Percentiles rank a stretch among this genome's conserved stretches.
Conservation (phyloP, 139 green algal genomes). For the Klebsormidium nitens region DNA sequence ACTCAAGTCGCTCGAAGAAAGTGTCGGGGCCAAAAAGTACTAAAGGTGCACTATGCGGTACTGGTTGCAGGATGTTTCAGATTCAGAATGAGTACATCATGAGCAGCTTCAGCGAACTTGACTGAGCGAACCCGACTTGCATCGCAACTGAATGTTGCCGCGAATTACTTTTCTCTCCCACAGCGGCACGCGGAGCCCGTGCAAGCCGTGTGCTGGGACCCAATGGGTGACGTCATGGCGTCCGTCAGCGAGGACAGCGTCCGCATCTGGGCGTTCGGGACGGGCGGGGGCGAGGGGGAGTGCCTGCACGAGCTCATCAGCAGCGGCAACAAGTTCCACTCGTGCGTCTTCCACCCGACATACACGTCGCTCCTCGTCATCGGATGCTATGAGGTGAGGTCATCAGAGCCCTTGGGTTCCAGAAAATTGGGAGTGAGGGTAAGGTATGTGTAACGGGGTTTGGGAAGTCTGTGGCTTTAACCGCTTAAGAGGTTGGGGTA, state of each 20-base stretch:
- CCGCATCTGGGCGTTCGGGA: slow-evolving; percentile 32
- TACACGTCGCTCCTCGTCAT: slow-evolving; percentile 38
- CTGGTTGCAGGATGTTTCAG: too few relatives aligned
- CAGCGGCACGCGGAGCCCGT: slow-evolving; percentile 37
- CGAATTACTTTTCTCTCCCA: too few relatives aligned
- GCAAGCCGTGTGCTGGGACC: slow-evolving; percentile 39
- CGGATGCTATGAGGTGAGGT: slow-evolving; percentile 42
- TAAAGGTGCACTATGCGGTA: too few relatives aligned
- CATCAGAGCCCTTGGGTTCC: too few relatives aligned
- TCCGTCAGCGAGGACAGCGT: slow-evolving; percentile 33
- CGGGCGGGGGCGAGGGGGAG: slow-evolving; percentile 19
- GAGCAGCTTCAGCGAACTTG: too few relatives aligned
- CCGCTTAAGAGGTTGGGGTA: not conserved
- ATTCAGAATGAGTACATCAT: too few relatives aligned
- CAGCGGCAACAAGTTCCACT: slow-evolving; percentile 45
- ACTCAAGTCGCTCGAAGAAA: too few relatives aligned
- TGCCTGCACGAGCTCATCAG: slow-evolving; percentile 39
- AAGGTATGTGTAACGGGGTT: too few relatives aligned
- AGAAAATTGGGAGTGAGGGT: too few relatives aligned
- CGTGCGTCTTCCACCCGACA: slow-evolving; percentile 40
- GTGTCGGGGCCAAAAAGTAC: too few relatives aligned
- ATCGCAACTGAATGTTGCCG: too few relatives aligned
- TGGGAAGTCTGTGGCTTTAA: not conserved
- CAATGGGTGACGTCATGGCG: slow-evolving; percentile 31
- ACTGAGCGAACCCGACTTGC: too few relatives aligned